phyloP scores from a whole-genome alignment of 2,329 filamentous ascomycete species.

The Paramyrothecium sp. region DNA sequence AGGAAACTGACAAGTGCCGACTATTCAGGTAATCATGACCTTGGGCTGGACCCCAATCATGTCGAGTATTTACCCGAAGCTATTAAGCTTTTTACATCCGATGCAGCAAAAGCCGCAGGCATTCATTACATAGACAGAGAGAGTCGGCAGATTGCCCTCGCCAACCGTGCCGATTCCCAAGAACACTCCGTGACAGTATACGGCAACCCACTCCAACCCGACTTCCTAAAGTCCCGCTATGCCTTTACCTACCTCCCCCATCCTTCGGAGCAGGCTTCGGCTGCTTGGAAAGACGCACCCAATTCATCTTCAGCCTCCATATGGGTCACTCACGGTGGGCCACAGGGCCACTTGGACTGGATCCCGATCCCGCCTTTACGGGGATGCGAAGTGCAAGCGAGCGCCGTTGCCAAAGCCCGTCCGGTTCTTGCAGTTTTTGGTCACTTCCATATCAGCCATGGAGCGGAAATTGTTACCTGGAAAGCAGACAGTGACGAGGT shows the following conservation, averaged over 20 bases:
- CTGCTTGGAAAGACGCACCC: background rate
- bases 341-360: background rate
- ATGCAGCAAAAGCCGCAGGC: background rate
- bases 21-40: background rate
- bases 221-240: background rate
- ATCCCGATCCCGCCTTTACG: background rate
- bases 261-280: background rate
- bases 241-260: background rate
- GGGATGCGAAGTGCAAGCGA: background rate
- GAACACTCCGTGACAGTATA: background rate
- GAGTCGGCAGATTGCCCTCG: background rate
- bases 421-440: background rate
- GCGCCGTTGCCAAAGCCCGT: background rate
- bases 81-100: background rate
- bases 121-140: background rate
- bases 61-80: background rate
- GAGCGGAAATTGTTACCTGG: background rate
- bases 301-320: background rate
- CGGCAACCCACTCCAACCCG: background rate
- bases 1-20: background rate
- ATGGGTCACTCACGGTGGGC: background rate
- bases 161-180: background rate
- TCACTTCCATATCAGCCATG: background rate
- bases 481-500: background rate
- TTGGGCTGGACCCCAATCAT: background rate